Evolutionary conservation across 805 yeast genomes (phyloP), one percentile per base, ranked within the genome.

Genomic region (Myxozyma neglecta): DNA sequence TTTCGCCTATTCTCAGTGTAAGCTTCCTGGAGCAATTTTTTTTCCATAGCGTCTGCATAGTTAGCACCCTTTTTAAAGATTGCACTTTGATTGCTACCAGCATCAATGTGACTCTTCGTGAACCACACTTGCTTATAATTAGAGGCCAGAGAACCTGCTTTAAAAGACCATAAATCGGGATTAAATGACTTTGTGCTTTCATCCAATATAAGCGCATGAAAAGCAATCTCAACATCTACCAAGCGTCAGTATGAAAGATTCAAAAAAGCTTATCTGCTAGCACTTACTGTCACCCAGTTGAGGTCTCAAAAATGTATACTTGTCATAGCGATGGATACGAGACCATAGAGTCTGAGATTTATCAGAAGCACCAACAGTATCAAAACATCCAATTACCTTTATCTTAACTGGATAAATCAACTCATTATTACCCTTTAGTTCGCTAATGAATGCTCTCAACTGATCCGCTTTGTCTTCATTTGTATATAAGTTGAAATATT

Each of bases 351-450:
- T 13, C n/a, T 45, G 37, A 6, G 65, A 65, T 35, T 57, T 13
- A 11, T 63, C 65, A 9, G 61, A 35, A n/a, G 67, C 40, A 24
- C 65, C 67, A 24, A 63, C 67, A 14, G 67, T 63, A 44, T 63
- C 67, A 36, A 63, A 63, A 37, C 65, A 60, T 32, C 65, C 64
- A 20, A 63, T 46, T 6, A 46, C 59, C 40, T 60, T 35, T 11
- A 59, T 36, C 7, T 20, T 56, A 1, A 32, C 34, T 18, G 16
- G 45, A 44, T 10, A 36, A 20, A 39, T 37, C 43, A 59, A 20
- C 6, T 39, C 16, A n/a, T 37, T 37, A 7, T 49, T 42, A 29
- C 35, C 32, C 18, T 40, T 10, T 35, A 60, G 35, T 4, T 43
- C n/a, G 29, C 39, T n/a, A 6, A 48, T 44, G 34, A 51, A 32